phyloP scores from a whole-genome alignment of 805 yeast species.

The Candida multigemmis region DNA sequence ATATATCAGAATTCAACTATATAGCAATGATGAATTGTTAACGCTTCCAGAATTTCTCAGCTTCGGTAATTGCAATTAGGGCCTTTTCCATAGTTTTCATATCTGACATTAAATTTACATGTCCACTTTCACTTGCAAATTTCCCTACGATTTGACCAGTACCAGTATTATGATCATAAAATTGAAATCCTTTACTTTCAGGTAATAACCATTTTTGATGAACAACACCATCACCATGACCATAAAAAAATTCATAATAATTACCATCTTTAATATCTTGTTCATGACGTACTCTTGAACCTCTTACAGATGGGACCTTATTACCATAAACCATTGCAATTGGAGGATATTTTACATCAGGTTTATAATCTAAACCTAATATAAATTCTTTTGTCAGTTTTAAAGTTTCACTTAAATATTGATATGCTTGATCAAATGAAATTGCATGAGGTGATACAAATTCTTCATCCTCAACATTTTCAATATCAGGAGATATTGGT shows the following conservation, averaged over 20 bases:
- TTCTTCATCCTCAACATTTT: conserved; percentile 5
- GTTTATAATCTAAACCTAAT: conserved; percentile 45
- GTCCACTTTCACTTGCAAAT: conserved; percentile 59
- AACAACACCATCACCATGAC: conserved; percentile 92
- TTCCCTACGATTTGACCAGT: conserved; percentile 55
- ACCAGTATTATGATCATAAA: conserved; percentile 18
- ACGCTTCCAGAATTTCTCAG: conserved; percentile 37
- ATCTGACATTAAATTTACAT: conserved; percentile 74
- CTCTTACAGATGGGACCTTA: conserved; percentile 77
- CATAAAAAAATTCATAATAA: conserved; percentile 71
- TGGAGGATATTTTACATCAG: conserved; percentile 64
- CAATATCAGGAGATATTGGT: conserved; percentile 6
- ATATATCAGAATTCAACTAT: too few species aligned
- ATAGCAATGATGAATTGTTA: too few species aligned
- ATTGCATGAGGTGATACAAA: conserved; percentile 8
- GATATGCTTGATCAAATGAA: conserved; percentile 50
- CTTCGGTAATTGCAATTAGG: conserved; percentile 49
- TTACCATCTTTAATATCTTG: conserved; percentile 63
- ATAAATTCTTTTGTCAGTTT: conserved; percentile 49
- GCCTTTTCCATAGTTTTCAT: conserved; percentile 65
- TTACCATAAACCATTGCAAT: conserved; percentile 76
- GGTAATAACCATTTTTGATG: conserved; percentile 81
- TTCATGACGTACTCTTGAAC: conserved; percentile 53
- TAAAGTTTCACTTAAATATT: conserved; percentile 56
- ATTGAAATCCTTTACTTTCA: conserved; percentile 51